Base-by-base conservation (phyloP, 1,284 basidiomycete species). In the Takashimella koratensis region DNA sequence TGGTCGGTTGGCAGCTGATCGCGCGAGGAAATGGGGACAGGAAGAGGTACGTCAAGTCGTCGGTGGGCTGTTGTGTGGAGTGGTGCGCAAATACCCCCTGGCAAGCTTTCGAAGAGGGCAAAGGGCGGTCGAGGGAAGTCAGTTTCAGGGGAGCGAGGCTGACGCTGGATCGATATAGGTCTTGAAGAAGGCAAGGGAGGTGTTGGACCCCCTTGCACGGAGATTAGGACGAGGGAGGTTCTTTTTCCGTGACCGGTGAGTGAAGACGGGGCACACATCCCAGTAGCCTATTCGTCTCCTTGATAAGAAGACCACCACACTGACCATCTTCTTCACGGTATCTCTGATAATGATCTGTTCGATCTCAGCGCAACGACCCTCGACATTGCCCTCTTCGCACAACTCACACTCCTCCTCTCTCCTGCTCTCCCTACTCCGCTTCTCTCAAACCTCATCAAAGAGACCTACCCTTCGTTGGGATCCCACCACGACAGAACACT, bases 361-460 rank as follows among this genome's bases (percentile, higher is more conserved):
- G n/a, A n/a, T n/a, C 4, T 3, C 59, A 72, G 68, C 21, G 70
- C 74, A 0, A 63, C 67, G 0, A 67, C 74, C 0, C 56, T 73
- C 16, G 76, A 78, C 49, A 57, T 75, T 1, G 57, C 58, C 21
- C 69, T 78, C 21, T 75, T 71, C 43, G 57, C 76, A 6, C 68
- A 75, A 24, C 63, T 77, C n/a, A 61, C 75, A 3, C 65, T 77
- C 47, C 52, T 74, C 20, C 67, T 78, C 43, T 60, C 66, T 19
- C 65, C 71, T 6, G 52, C 57, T 1, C 65, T 73, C n/a, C 75
- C 76, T 1, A 71, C 69, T 20, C 59, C 70, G 0, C 59, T 76
- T 13, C 59, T 77, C 25, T 60, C 71, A 10, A 58, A 72, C 50
- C 54, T 73, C 19, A 64, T 78, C 45, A 59, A 62, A 16, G 36